These are phyloP conservation scores for Vigna hirtella DNA, from an alignment of 306 rosid species.

Conservation along the genomic window DNA sequence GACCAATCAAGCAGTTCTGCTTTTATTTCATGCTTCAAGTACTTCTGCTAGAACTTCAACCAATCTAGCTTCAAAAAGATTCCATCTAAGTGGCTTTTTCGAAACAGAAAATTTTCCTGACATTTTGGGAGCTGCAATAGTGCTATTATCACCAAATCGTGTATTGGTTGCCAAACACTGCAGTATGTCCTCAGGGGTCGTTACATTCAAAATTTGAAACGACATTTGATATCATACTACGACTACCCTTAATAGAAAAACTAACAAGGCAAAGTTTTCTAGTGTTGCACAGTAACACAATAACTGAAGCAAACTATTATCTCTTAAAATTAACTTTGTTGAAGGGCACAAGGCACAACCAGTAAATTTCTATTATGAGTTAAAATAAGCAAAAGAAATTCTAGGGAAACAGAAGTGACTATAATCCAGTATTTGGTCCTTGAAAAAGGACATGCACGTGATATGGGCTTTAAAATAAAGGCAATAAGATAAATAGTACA, in stretches of 20 bases:
- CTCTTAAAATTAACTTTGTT: no score
- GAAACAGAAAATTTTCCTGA: not conserved
- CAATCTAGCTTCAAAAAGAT: not conserved
- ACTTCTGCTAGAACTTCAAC: not conserved
- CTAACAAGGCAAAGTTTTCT: no score
- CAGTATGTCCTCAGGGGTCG: not conserved
- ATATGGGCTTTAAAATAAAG: not conserved
- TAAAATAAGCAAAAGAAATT: no score
- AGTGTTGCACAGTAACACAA: no score
- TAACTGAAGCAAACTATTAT: no score
- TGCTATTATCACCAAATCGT: not conserved
- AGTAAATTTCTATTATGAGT: no score
- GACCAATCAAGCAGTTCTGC: not conserved
- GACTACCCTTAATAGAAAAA: no score
- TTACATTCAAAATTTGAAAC: not conserved
- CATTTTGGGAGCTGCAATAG: not conserved
- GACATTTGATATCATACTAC: no score
- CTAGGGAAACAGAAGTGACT: not conserved
- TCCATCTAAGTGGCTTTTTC: no score
- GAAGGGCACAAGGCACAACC: no score
- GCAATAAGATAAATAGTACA: not conserved
- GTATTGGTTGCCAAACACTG: not conserved
- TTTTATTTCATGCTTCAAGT: not conserved
- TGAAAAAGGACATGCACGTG: slow-evolving; percentile 7
- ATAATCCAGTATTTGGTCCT: slow-evolving; percentile 7